phyloP scores from a whole-genome alignment of 75 land plant species.

The Sequoia sempervirens region DNA sequence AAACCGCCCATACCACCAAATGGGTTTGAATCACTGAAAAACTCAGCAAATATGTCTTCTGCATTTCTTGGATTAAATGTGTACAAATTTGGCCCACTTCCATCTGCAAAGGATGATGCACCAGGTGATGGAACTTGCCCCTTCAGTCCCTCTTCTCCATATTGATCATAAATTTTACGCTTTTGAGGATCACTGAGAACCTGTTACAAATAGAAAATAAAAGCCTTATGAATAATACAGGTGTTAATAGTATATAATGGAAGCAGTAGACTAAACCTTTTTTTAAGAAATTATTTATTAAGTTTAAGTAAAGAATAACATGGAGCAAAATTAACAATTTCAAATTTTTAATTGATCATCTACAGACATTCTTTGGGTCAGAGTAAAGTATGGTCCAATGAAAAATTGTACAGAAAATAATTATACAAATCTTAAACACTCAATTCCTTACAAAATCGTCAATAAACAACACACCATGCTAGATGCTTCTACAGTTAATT shows the following conservation, averaged over 20 bases:
- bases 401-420: background rate
- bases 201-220: conserved; percentile 21
- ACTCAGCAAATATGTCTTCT: conserved; percentile 72
- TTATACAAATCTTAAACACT: background rate
- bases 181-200: conserved; percentile 87
- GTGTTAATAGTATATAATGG: background rate
- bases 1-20: conserved; percentile 39
- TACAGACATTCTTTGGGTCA: background rate
- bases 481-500: too few relatives aligned
- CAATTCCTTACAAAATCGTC: too few relatives aligned
- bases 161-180: conserved; percentile 75
- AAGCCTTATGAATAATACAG: background rate
- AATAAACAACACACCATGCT: too few relatives aligned
- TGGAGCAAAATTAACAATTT: background rate
- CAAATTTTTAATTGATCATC: background rate
- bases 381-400: background rate
- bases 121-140: conserved; percentile 61
- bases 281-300: too few relatives aligned
- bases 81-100: conserved; percentile 40
- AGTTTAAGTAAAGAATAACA: background rate
- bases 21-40: conserved; percentile 61
- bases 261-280: background rate
- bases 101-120: conserved; percentile 6
- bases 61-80: conserved; percentile 75
- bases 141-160: conserved; percentile 90